These are phyloP conservation scores for Escovopsis sp. DNA, from an alignment of 2,329 filamentous ascomycete species.

Conservation along the genomic window DNA sequence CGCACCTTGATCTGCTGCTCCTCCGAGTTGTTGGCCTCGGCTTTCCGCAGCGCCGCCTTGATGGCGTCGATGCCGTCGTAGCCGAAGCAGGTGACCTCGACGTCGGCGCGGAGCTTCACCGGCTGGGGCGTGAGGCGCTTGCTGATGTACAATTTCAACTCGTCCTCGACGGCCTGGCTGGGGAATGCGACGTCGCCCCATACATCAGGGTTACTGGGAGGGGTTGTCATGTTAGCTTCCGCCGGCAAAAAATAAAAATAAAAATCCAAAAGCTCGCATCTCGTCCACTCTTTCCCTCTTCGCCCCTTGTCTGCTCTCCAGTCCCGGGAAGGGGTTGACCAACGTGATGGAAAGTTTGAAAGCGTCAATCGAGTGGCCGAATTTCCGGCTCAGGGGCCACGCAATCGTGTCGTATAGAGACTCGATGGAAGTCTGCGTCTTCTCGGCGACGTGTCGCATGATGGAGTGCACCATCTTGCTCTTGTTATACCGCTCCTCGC, in stretches of 20 bases:
- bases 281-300: no score
- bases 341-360: constrained; percentile 99
- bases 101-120: constrained; percentile 96
- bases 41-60: constrained; percentile 80
- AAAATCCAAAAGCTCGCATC: not conserved
- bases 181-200: constrained; percentile 91
- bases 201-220: constrained; percentile 75
- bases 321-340: constrained; percentile 18
- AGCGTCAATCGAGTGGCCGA: constrained; percentile 88
- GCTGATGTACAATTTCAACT: constrained; percentile 88
- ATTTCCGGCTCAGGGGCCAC: constrained; percentile 97
- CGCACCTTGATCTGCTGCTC: constrained; percentile 96
- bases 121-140: constrained; percentile 95
- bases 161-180: constrained; percentile 69
- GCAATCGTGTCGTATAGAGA: constrained; percentile 84
- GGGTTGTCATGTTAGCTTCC: constrained; percentile 8
- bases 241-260: not conserved
- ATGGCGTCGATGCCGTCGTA: constrained; percentile 98
- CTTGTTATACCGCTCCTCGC: constrained; percentile 99
- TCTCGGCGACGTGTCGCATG: constrained; percentile 97
- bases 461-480: constrained; percentile 99
- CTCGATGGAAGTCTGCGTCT: constrained; percentile 89
- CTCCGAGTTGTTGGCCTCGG: constrained; percentile 81
- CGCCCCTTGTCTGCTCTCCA: no score
- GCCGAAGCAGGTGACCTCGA: constrained; percentile 88